These are phyloP conservation scores for Corinectria fuckeliana DNA, from an alignment of 2,329 filamentous ascomycete species.

Conservation along the genomic window DNA sequence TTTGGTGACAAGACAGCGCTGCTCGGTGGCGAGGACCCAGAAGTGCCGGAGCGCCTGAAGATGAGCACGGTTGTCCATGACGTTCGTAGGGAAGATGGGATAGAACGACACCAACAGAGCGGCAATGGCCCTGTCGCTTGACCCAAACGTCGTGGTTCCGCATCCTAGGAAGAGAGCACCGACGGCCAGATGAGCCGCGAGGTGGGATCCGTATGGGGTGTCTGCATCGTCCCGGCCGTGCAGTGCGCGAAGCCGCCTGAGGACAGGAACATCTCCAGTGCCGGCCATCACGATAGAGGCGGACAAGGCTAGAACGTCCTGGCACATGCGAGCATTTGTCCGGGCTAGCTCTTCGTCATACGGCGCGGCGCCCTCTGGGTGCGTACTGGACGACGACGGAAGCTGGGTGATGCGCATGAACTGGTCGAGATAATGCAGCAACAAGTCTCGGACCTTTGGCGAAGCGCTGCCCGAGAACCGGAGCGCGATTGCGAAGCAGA, in stretches of 20 bases:
- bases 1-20: constrained; percentile 85
- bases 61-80: constrained; percentile 93
- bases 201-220: constrained; percentile 90
- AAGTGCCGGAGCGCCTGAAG: constrained; percentile 96
- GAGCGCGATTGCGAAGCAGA: constrained; percentile 81
- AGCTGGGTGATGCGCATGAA: constrained; percentile 80
- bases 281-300: constrained; percentile 93
- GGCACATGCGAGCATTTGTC: constrained; percentile 86
- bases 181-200: constrained; percentile 90
- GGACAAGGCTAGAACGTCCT: constrained; percentile 84
- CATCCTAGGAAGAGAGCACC: constrained; percentile 91
- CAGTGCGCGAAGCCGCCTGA: constrained; percentile 83
- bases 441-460: constrained; percentile 74
- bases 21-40: constrained; percentile 92
- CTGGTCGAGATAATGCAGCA: constrained; percentile 85
- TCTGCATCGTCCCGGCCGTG: constrained; percentile 86
- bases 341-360: constrained; percentile 88
- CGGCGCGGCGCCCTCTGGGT: constrained; percentile 46
- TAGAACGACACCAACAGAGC: constrained; percentile 91
- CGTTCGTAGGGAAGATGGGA: constrained; percentile 84
- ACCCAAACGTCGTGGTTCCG: constrained; percentile 90
- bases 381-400: constrained; percentile 40
- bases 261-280: constrained; percentile 84
- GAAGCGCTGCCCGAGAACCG: constrained; percentile 78
- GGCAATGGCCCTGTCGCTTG: constrained; percentile 84